These are phyloP conservation scores for Colletotrichum melonis DNA, from an alignment of 2,329 filamentous ascomycete species.

Conservation along the genomic window DNA sequence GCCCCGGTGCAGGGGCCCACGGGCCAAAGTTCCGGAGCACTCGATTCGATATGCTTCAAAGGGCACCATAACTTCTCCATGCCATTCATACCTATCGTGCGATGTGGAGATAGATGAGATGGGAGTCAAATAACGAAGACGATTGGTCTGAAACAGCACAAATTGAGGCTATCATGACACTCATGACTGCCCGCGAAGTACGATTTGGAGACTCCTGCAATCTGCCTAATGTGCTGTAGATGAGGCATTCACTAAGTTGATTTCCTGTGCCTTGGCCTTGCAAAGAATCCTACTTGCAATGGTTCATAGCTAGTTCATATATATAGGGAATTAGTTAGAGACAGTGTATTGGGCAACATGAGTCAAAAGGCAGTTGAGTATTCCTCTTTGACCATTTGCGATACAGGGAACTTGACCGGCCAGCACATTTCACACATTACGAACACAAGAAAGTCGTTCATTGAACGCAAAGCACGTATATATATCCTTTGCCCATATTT, in stretches of 20 bases:
- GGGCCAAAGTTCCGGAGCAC: background rate
- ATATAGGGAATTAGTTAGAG: too few relatives aligned
- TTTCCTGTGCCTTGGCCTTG: background rate
- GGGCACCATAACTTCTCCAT: background rate
- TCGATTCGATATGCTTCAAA: background rate
- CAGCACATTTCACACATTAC: background rate
- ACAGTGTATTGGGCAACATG: background rate
- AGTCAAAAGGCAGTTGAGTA: background rate
- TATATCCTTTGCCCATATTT: background rate
- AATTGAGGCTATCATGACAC: background rate
- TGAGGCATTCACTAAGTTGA: background rate
- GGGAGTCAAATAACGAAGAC: background rate
- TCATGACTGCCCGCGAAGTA: background rate
- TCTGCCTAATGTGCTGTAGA: background rate
- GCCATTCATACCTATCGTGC: background rate
- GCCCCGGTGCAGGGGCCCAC: conserved; percentile 8
- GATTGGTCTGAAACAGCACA: background rate
- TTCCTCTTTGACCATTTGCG: too few relatives aligned
- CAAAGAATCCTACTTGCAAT: background rate
- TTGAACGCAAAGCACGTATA: background rate
- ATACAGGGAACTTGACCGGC: too few relatives aligned
- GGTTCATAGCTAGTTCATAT: background rate
- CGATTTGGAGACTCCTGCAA: background rate
- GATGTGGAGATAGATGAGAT: background rate
- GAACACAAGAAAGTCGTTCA: background rate